phyloP scores from a whole-genome alignment of 2,329 filamentous ascomycete genomes.

The Neurospora crassa region DNA sequence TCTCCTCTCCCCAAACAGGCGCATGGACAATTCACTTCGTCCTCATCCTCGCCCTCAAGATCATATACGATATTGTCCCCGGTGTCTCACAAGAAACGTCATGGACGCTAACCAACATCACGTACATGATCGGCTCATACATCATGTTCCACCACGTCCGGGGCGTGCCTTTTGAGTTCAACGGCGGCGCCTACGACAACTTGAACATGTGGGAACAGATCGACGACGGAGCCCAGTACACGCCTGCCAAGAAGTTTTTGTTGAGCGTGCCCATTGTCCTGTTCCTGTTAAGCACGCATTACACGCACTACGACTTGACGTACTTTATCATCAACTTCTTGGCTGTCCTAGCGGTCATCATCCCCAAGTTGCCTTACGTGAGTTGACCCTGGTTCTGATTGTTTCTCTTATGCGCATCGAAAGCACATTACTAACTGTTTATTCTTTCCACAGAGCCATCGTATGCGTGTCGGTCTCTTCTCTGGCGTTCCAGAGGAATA shows the following conservation, averaged over 20 bases:
- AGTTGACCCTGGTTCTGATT: conserved; percentile 29
- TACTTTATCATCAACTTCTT: conserved; percentile 98
- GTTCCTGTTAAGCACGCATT: conserved; percentile 95
- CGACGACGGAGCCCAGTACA: conserved; percentile 97
- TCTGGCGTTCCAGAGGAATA: conserved; percentile 57
- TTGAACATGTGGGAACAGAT: conserved; percentile 99
- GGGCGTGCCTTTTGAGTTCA: conserved; percentile 97
- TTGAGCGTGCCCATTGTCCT: conserved; percentile 88
- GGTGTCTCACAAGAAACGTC: conserved; percentile 96
- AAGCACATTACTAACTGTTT: conserved; percentile 19
- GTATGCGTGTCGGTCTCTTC: conserved; percentile 67
- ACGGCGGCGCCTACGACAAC: conserved; percentile 96
- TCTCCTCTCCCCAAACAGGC: conserved; percentile 41
- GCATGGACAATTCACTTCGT: conserved; percentile 98
- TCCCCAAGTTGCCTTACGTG: conserved; percentile 93
- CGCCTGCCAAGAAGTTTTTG: conserved; percentile 95
- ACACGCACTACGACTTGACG: conserved; percentile 93
- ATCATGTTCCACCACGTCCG: conserved; percentile 99
- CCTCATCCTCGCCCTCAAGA: conserved; percentile 83
- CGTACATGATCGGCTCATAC: conserved; percentile 98
- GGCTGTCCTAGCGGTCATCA: conserved; percentile 83
- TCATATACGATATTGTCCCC: conserved; percentile 93
- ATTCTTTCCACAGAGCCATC: conserved; percentile 51
- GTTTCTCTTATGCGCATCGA: conserved; percentile 14
- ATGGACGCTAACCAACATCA: conserved; percentile 97